Evolutionary conservation across 208 protist species (phyloP).

Genomic region (Wallacemonas sp.): DNA sequence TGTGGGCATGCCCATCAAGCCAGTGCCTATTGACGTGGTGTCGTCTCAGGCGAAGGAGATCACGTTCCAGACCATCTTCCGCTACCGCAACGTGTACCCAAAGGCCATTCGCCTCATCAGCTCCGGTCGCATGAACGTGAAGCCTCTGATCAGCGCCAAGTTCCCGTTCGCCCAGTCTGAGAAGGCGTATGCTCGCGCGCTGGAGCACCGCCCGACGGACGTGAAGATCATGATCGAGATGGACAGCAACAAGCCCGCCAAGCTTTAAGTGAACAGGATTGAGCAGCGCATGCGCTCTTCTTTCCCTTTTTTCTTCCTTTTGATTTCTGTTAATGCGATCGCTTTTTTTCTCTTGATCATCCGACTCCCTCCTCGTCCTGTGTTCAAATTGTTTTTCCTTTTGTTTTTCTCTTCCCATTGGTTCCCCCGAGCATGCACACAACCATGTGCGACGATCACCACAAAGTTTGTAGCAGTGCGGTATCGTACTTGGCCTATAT

Average conservation of each 20-base stretch:
- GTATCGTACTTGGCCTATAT: neutral
- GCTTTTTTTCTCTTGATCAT: neutral
- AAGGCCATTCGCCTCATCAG: constrained; percentile 38
- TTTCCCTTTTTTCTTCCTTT: constrained; percentile 7
- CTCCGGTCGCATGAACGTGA: constrained; percentile 52
- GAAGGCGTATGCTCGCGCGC: constrained; percentile 41
- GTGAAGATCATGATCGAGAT: constrained; percentile 57
- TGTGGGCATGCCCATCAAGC: constrained; percentile 45
- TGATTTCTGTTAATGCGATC: neutral
- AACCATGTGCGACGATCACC: neutral
- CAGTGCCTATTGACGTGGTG: constrained; percentile 34
- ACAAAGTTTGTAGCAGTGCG: neutral
- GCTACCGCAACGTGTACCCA: constrained; percentile 50
- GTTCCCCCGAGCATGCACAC: neutral
- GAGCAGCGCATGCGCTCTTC: neutral
- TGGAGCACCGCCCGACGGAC: constrained; percentile 38
- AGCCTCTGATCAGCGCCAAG: constrained; percentile 54
- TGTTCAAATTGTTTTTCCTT: neutral
- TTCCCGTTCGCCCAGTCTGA: constrained; percentile 38
- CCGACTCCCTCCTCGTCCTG: neutral
- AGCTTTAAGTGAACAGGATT: constrained; percentile 15
- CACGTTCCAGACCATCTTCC: constrained; percentile 50
- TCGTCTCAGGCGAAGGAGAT: constrained; percentile 54
- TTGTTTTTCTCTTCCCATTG: constrained; percentile 5
- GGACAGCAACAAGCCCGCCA: constrained; percentile 23